Percentiles rank a stretch among this genome's conserved stretches.
These are phyloP conservation scores for Hanseniaspora meyeri DNA, from an alignment of 805 yeast species.

Conservation along the genomic window DNA sequence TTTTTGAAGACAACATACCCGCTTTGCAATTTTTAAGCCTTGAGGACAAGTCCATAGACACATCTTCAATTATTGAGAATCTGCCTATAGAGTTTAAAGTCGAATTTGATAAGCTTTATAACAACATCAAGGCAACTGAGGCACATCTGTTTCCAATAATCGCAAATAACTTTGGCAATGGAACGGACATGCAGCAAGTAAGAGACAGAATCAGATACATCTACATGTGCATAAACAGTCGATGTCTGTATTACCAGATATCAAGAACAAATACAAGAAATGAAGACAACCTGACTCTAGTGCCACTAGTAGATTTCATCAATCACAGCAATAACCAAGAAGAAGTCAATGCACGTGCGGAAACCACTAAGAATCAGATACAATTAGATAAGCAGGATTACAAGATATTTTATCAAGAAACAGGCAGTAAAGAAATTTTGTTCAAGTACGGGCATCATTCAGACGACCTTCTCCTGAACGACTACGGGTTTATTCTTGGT, in stretches of 20 bases:
- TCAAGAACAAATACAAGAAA: conserved; percentile 43
- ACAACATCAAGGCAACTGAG: background rate
- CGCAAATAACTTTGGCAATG: background rate
- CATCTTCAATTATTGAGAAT: background rate
- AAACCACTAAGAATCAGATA: conserved; percentile 24
- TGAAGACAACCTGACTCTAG: conserved; percentile 65
- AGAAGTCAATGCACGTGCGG: conserved; percentile 40
- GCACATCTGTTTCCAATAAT: background rate
- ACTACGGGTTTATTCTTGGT: conserved; percentile 66
- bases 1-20: conserved; percentile 4
- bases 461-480: conserved; percentile 68
- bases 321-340: conserved; percentile 47
- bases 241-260: conserved; percentile 53
- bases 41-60: background rate
- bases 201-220: conserved; percentile 36
- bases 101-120: conserved; percentile 3
- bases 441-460: conserved; percentile 83
- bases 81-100: background rate
- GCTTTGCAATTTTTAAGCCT: background rate
- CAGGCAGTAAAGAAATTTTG: conserved; percentile 41
- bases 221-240: conserved; percentile 82
- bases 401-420: background rate
- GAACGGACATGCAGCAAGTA: conserved; percentile 14
- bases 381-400: background rate
- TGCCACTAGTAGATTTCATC: conserved; percentile 79